Evolutionary conservation across 495 filamentous ascomycete species (phyloP), one percentile per base, ranked within the genome.

Genomic region (Penicillium angulare): DNA sequence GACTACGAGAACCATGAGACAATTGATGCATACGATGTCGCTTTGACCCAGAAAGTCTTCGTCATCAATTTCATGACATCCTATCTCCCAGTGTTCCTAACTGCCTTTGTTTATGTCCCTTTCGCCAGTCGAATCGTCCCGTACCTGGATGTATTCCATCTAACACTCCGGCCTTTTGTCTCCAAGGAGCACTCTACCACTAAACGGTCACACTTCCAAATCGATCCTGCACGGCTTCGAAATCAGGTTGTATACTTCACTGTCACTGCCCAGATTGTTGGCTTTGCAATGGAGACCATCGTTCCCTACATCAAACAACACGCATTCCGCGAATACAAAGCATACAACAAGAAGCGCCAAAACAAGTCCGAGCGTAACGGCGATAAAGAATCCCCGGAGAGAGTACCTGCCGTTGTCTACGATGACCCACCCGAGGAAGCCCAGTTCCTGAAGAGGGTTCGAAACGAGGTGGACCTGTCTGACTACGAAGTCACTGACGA

Each of bases 241-340:
- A 92, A 95, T 43, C 95, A 98, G 67, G 88, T 97, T 49, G 88
- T 97, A 58, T 98, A 97, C 67, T 96, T 96, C 64, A 92, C 93
- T 0, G 90, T 97, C 10, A 97, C 93, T 0, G 93, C 92, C 0
- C 93, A 98, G 63, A 83, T 92, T 35, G 89, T 98, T 50, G 90
- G 87, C 50, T 84, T 96, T 17, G 87, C 79, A 21, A 81, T 92
- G 67, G 95, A 98, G 63, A 83, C 90, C 13, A 78, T 96, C 38
- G 85, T 97, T 20, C 93, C 93, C 0, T 88, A 86, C 58, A 65
- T 89, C 16, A 95, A 95, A 67, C 87, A 90, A 55, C 78, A 77
- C 55, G 76, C 81, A 2, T 81, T 86, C 60, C 80, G 79, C 36
- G 86, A 89, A 54, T 88, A 88, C 57, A 88, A 91, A 62, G 74